These are phyloP conservation scores for Irpex rosettiformis DNA, from an alignment of 1,284 basidiomycete species.

Conservation along the genomic window DNA sequence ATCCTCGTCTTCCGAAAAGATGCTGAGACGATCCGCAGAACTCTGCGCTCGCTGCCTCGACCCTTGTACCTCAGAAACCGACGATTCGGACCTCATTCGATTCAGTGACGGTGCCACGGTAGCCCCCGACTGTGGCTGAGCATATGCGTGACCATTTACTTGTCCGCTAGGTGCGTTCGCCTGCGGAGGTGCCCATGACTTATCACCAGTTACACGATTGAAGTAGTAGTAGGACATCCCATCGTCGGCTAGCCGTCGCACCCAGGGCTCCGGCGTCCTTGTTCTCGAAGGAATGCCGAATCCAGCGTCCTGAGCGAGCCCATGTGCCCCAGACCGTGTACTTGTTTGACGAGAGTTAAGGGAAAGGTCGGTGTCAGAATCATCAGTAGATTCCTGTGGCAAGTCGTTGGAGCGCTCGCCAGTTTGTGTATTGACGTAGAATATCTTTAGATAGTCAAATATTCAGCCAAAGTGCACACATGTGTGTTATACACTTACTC, in stretches of 20 bases:
- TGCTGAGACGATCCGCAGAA: conserved; percentile 49
- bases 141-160: conserved; percentile 13
- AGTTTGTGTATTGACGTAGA: conserved; percentile 90
- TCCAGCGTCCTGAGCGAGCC: conserved; percentile 34
- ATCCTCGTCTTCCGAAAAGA: conserved; percentile 76
- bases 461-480: conserved; percentile 5
- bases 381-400: conserved; percentile 67
- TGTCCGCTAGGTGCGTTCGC: conserved; percentile 15
- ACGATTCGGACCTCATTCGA: conserved; percentile 38
- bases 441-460: conserved; percentile 57
- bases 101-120: conserved; percentile 15
- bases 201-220: conserved; percentile 68
- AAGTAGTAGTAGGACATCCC: conserved; percentile 80
- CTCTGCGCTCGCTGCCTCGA: conserved; percentile 30
- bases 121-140: conserved; percentile 10
- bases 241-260: conserved; percentile 77
- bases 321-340: conserved; percentile 5
- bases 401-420: conserved; percentile 85
- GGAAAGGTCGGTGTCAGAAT: conserved; percentile 36
- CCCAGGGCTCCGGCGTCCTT: conserved; percentile 76
- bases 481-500: conserved; percentile 42
- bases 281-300: conserved; percentile 59
- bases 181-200: conserved; percentile 65
- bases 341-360: conserved; percentile 1
- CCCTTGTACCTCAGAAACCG: conserved; percentile 23